Evolutionary conservation across 2,329 filamentous ascomycete species (phyloP), one percentile per base, ranked within the genome.

Genomic region (Leptographium wingfieldii): DNA sequence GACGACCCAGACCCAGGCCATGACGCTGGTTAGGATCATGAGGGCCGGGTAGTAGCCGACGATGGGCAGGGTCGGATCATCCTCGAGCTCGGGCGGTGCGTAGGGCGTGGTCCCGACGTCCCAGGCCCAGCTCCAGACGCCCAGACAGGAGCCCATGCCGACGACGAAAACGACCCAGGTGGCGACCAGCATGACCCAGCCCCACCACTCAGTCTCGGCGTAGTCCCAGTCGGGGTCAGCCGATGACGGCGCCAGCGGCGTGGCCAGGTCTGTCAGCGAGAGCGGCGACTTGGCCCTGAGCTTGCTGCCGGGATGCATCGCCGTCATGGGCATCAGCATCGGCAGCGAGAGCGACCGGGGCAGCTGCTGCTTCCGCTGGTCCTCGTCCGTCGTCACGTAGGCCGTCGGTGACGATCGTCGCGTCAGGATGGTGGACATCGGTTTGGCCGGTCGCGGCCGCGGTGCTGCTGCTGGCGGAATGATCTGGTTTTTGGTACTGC

Each of bases 1-100:
- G 14, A 96, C 84, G 22, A 97, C 94, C 94, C 94, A 99, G 6
- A 97, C 90, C 94, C 94, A 99, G 22, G 92, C 91, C 89, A 99
- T 96, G 33, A 99, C 89, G 55, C 86, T 86, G 3, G 92, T 96
- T 66, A 97, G 76, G 61, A 97, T 94, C 65, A 97, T 88, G 68
- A 99, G 76, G 12, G 92, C 90, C 29, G 94, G 94, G 73, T 99
- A 99, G 73, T 99, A 99, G 11, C 95, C 94, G 12, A 95, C 89
- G 68, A 99, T 96, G 3, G 94, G 94, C 67, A 99, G 73, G 2
- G 92, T 97, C 7, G 88, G 86, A 73, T 99, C 94, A 72, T 97
- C 91, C 72, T 96, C 92, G 52, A 97, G 78, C 74, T 97, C 92
- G 3, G 92, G 92, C 57, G 92, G 92, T 59, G 92, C 92, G 73